A percentile compares a stretch with the other conserved stretches of the same genome.
These are phyloP conservation scores for Ceratocystis huliohia DNA, from an alignment of 2,329 filamentous ascomycete genomes.

Conservation along the genomic window DNA sequence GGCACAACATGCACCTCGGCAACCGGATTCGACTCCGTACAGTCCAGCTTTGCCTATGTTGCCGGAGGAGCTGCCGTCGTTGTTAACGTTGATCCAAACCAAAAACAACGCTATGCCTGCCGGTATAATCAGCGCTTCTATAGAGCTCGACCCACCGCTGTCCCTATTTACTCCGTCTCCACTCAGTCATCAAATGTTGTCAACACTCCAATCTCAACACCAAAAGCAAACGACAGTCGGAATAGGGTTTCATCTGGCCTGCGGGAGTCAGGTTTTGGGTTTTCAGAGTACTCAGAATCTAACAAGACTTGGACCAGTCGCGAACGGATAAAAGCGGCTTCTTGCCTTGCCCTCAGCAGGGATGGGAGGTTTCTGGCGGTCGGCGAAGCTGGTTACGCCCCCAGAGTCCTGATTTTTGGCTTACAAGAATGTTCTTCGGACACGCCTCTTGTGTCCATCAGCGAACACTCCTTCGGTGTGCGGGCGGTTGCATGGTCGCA, in stretches of 20 bases:
- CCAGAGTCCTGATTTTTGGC: slow-evolving; percentile 80
- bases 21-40: slow-evolving; percentile 72
- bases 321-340: slow-evolving; percentile 88
- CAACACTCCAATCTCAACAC: slow-evolving; percentile 41
- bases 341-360: slow-evolving; percentile 74
- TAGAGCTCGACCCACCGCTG: slow-evolving; percentile 65
- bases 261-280: slow-evolving; percentile 37
- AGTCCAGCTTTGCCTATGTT: slow-evolving; percentile 74
- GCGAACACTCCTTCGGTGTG: slow-evolving; percentile 83
- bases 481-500: slow-evolving; percentile 79
- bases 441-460: slow-evolving; percentile 68
- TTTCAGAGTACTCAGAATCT: slow-evolving; percentile 45
- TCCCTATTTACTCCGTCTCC: slow-evolving; percentile 49
- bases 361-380: slow-evolving; percentile 82
- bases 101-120: slow-evolving; percentile 22
- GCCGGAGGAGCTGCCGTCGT: slow-evolving; percentile 90
- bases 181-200: slow-evolving; percentile 39
- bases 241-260: slow-evolving; percentile 39
- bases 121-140: slow-evolving; percentile 72
- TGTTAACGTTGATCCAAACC: slow-evolving; percentile 59
- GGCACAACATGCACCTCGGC: slow-evolving; percentile 78
- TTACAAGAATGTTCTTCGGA: slow-evolving; percentile 70
- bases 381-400: slow-evolving; percentile 89
- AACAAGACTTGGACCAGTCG: slow-evolving; percentile 74
- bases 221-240: slow-evolving; percentile 51